phyloP scores from a whole-genome alignment of 2,329 filamentous ascomycete species.

The Rhynchosporium graminicola region DNA sequence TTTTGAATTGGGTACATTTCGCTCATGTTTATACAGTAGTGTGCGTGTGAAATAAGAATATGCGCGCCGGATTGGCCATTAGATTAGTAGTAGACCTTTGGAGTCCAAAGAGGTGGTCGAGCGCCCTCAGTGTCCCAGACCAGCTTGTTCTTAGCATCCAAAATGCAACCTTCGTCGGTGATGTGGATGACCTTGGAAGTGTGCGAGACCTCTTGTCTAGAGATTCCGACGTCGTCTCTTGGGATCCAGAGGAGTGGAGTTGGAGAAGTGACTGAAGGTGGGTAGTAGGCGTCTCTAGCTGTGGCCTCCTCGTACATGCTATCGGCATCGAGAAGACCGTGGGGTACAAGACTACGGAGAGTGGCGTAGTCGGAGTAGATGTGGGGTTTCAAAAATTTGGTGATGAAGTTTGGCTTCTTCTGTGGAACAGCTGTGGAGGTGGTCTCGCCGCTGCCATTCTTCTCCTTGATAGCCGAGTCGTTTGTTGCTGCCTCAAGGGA shows the following conservation, averaged over 20 bases:
- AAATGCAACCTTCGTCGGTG: slow-evolving; percentile 72
- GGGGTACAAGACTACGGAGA: slow-evolving; percentile 69
- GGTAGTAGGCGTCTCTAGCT: slow-evolving; percentile 70
- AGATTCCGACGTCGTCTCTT: slow-evolving; percentile 71
- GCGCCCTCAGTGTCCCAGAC: slow-evolving; percentile 58
- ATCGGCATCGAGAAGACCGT: slow-evolving; percentile 46
- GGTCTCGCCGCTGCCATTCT: slow-evolving; percentile 27
- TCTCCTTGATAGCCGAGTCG: slow-evolving; percentile 29
- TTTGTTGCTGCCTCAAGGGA: slow-evolving; percentile 29
- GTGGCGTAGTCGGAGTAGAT: slow-evolving; percentile 71
- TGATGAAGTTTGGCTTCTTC: slow-evolving; percentile 59
- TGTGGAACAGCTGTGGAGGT: slow-evolving; percentile 37
- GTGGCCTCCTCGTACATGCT: slow-evolving; percentile 62
- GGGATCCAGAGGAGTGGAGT: slow-evolving; percentile 83
- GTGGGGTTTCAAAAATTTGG: slow-evolving; percentile 76
- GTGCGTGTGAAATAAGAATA: background rate
- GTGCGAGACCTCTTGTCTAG: slow-evolving; percentile 74
- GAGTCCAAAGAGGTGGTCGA: slow-evolving; percentile 59
- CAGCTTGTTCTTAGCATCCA: slow-evolving; percentile 71
- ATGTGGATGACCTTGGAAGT: slow-evolving; percentile 72
- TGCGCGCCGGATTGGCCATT: background rate
- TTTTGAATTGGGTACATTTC: slow-evolving; percentile 5
- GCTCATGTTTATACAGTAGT: background rate
- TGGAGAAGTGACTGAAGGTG: slow-evolving; percentile 65
- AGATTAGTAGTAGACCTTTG: slow-evolving; percentile 46